Evolutionary conservation across 495 filamentous ascomycete species (phyloP).

Genomic region (Penicillium cataractarum): DNA sequence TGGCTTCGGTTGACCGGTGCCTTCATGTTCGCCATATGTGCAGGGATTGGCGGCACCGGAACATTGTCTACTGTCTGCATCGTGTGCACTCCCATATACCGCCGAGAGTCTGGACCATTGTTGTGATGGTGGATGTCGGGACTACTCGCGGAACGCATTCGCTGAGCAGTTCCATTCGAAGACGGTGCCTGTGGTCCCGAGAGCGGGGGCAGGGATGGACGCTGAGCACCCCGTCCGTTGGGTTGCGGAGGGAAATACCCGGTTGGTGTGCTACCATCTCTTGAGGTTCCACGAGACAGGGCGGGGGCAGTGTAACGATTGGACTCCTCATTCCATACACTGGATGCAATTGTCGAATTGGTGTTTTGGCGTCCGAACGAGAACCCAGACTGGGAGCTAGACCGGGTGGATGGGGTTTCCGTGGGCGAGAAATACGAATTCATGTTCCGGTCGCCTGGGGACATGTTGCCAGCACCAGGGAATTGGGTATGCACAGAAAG

Average conservation of each 20-base stretch:
- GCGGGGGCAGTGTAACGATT: constrained; percentile 88
- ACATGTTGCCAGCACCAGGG: constrained; percentile 46
- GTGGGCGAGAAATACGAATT: constrained; percentile 92
- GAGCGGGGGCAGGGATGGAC: constrained; percentile 84
- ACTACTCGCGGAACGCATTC: constrained; percentile 71
- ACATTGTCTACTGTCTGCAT: constrained; percentile 70
- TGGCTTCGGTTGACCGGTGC: constrained; percentile 69
- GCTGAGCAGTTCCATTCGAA: constrained; percentile 53
- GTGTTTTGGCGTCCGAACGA: constrained; percentile 73
- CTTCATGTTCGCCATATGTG: constrained; percentile 61
- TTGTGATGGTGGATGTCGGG: constrained; percentile 65
- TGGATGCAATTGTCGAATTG: constrained; percentile 57
- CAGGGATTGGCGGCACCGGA: constrained; percentile 64
- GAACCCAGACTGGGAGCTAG: constrained; percentile 76
- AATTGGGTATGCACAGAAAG: constrained; percentile 77
- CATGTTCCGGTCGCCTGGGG: constrained; percentile 55
- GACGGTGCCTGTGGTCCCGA: constrained; percentile 55
- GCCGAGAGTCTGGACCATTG: constrained; percentile 43
- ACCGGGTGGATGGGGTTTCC: constrained; percentile 85
- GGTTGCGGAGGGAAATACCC: constrained; percentile 54
- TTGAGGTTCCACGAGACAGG: constrained; percentile 74
- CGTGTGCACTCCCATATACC: constrained; percentile 58
- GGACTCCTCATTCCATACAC: constrained; percentile 64
- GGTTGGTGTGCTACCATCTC: constrained; percentile 69
- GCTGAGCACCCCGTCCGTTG: constrained; percentile 68